These are phyloP conservation scores for Pseudomonodictys pantanalensis DNA, from an alignment of 495 filamentous ascomycete species.

Conservation along the genomic window DNA sequence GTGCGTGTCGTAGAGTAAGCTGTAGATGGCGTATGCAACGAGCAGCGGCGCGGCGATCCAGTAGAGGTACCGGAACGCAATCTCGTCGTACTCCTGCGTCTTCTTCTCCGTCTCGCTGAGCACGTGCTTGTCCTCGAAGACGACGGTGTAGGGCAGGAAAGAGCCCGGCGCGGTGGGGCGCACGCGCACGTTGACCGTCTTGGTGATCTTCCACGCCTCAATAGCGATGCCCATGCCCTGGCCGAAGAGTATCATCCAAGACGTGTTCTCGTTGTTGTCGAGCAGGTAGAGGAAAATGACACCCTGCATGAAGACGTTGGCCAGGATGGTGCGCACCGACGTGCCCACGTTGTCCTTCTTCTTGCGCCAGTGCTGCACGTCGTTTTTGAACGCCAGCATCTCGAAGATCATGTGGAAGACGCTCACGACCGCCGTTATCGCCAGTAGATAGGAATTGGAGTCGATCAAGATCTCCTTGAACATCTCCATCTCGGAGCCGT, in stretches of 20 bases:
- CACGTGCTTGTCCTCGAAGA: constrained; percentile 95
- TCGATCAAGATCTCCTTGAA: constrained; percentile 92
- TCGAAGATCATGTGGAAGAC: constrained; percentile 94
- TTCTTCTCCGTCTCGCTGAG: constrained; percentile 93
- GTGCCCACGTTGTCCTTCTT: constrained; percentile 99
- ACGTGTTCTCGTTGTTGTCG: constrained; percentile 95
- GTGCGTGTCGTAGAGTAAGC: constrained; percentile 86
- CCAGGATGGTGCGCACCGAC: constrained; percentile 90
- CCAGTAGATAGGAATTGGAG: constrained; percentile 87
- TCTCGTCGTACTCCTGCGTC: constrained; percentile 96
- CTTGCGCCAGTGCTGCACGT: constrained; percentile 96
- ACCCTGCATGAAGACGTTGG: constrained; percentile 95
- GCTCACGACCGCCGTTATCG: constrained; percentile 76
- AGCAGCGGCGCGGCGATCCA: constrained; percentile 85
- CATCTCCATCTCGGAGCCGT: constrained; percentile 86
- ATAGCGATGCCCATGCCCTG: constrained; percentile 92
- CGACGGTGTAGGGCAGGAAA: constrained; percentile 75
- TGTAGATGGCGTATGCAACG: constrained; percentile 84
- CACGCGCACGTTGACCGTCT: constrained; percentile 85
- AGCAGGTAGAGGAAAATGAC: constrained; percentile 98
- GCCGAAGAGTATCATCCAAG: constrained; percentile 96
- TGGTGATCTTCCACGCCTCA: constrained; percentile 99
- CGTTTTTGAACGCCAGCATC: constrained; percentile 92
- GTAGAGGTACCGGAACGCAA: constrained; percentile 96
- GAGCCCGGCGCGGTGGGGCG: constrained; percentile 63